These are phyloP conservation scores for Aspergillus diversus DNA, from an alignment of 495 filamentous ascomycete genomes.

Conservation along the genomic window DNA sequence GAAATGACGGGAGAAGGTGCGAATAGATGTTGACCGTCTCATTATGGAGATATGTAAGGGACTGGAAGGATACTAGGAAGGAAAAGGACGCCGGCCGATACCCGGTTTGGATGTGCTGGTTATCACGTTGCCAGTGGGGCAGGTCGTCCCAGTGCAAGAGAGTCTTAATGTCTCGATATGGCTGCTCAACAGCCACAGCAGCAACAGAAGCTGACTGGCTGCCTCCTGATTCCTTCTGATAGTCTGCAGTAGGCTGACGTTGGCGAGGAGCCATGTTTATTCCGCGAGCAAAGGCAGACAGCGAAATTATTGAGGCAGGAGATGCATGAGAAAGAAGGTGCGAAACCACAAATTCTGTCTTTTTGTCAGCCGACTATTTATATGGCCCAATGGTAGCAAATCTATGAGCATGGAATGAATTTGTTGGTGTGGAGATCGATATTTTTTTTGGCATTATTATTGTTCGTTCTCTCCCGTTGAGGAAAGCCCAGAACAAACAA, in stretches of 20 bases:
- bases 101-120: slow-evolving; percentile 71
- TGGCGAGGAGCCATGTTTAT: slow-evolving; percentile 43
- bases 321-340: slow-evolving; percentile 8
- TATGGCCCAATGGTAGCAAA: background rate
- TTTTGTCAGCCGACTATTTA: background rate
- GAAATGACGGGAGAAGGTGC: slow-evolving; percentile 65
- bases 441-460: background rate
- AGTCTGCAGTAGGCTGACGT: slow-evolving; percentile 37
- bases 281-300: background rate
- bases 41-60: slow-evolving; percentile 81
- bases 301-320: slow-evolving; percentile 11
- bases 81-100: slow-evolving; percentile 74
- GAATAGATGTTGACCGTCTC: slow-evolving; percentile 95
- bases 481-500: slow-evolving; percentile 15
- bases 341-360: background rate
- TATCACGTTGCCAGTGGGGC: slow-evolving; percentile 73
- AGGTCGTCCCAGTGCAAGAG: slow-evolving; percentile 67
- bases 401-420: background rate
- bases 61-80: slow-evolving; percentile 63
- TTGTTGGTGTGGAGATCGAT: background rate
- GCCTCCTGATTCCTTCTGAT: slow-evolving; percentile 23
- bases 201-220: slow-evolving; percentile 26
- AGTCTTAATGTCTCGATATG: slow-evolving; percentile 36
- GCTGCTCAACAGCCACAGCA: slow-evolving; percentile 31
- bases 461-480: background rate